Conservation (phyloP, 73 alveolate species). For the Stentor coeruleus region DNA sequence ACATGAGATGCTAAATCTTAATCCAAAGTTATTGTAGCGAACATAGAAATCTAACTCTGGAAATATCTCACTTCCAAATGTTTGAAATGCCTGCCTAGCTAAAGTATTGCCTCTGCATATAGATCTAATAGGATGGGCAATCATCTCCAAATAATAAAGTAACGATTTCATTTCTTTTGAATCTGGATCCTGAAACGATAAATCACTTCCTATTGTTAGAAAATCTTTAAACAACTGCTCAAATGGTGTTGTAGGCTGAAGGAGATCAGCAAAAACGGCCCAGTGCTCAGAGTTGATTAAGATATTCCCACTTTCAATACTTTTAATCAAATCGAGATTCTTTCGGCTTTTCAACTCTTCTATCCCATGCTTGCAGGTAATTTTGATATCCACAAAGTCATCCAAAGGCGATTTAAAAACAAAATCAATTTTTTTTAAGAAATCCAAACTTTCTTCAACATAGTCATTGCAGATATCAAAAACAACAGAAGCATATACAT, state of each 20-base stretch:
- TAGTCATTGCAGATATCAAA: not conserved
- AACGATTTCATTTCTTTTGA: not conserved
- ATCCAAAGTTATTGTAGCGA: not conserved
- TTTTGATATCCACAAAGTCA: constrained; percentile 4
- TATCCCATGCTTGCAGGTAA: not conserved
- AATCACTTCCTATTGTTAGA: not conserved
- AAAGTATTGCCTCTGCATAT: not conserved
- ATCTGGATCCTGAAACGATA: not conserved
- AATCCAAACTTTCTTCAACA: not conserved
- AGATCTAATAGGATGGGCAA: not conserved
- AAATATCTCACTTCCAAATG: not conserved
- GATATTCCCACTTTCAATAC: not conserved
- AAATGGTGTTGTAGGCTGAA: not conserved
- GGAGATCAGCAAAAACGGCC: not conserved
- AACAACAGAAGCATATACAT: not conserved
- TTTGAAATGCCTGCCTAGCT: not conserved
- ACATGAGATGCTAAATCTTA: too few species aligned
- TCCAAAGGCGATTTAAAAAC: not conserved
- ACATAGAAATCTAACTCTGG: not conserved
- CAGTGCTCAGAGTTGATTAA: constrained; percentile 1
- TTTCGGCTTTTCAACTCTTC: too few species aligned
- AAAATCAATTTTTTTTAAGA: not conserved
- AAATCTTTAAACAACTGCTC: not conserved
- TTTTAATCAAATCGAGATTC: not conserved
- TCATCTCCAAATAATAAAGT: not conserved